Base-by-base conservation (phyloP, 805 yeast species). In the Metschnikowia koreensis region DNA sequence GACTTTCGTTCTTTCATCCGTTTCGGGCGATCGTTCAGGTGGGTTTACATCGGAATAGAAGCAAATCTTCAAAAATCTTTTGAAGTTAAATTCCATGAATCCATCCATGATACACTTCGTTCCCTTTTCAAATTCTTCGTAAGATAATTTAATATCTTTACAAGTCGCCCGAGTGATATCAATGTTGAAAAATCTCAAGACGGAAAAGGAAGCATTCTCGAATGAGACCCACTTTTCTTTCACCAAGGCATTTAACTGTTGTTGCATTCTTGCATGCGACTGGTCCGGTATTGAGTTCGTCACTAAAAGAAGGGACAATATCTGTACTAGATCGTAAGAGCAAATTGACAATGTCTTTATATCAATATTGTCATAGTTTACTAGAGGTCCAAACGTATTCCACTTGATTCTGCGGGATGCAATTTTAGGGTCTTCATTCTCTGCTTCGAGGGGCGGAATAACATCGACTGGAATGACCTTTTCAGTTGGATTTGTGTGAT, bases 121-220 rank as follows among this genome's bases (percentile, higher is more conserved):
- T 15, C 55, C 57, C 27, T 39, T 16, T 31, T 44, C 28, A 34
- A 38, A 54, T 16, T 42, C 39, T 2, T 37, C 39, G 27, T 28
- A 51, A n/a, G 48, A 36, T 12, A 51, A 10, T 27, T 22, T 37
- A 39, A 27, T 15, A 11, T 16, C 22, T 22, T 44, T 43, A 47
- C 66, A 63, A 37, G 65, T 67, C 1, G 56, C 41, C 0, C 52
- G 41, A 0, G 61, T 63, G 34, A 81, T 68, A 2, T 63, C 58
- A 1, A 74, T 53, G 50, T 79, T 74, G 64, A 87, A 74, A n/a
- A 82, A 73, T 48, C 81, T 65, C 15, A 84, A 51, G 17, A 87
- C 60, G 22, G 70, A 62, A 34, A 73, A 43, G 0, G 89, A 83
- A 33, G 68, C 60, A 0, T 54, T 46, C 54, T 77, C 76, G 65